Evolutionary conservation across 352 stramenopile genomes (phyloP), one percentile per base, ranked within the genome.

Genomic region (Pythium rhizo-oryzae): DNA sequence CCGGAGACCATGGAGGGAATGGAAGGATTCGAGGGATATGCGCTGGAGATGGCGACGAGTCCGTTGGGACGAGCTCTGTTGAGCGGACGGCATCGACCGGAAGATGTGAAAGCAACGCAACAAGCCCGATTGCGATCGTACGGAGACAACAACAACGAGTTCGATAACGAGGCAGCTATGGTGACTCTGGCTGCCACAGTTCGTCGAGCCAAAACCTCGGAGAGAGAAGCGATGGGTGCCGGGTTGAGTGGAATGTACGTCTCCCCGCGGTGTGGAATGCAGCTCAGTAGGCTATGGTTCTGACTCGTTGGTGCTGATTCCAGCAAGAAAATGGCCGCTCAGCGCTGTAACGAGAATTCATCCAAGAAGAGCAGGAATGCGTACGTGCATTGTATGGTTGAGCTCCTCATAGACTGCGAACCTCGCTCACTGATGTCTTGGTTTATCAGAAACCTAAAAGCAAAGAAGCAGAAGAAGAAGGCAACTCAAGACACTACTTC

Each of bases 31-130:
- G 54, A 51, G 37, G 54, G 43, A 8, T 43, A 58, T 23, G 41
- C 60, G 2, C n/a, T 68, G 18, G 37, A 44, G 0, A 15, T 30
- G 12, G 23, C 46, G 1, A 46, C 67, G 35, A 75, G 61, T 63
- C 66, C 70, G 15, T 49, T 70, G 23, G 53, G 55, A 13, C 70
- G 64, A 62, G 70, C 59, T 1, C 51, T 78, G n/a, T 24, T 78
- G 28, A 78, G 66, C 19, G 39, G 44, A 1, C 60, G 65, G 1
- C 59, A 72, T 53, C 43, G 51, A 0, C 58, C 56, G 3, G 65
- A 65, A 24, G 56, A 61, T 5, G 15, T 65, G 11, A 51, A 43
- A 21, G 15, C 56, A 28, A 53, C 47, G 16, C 33, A 60, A 23
- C 56, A 58, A 15, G 43, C 16, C 9, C 44, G 44, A 16, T 13